Conservation (phyloP, 2,329 filamentous ascomycete species). For the Cryphonectria naterciae region DNA sequence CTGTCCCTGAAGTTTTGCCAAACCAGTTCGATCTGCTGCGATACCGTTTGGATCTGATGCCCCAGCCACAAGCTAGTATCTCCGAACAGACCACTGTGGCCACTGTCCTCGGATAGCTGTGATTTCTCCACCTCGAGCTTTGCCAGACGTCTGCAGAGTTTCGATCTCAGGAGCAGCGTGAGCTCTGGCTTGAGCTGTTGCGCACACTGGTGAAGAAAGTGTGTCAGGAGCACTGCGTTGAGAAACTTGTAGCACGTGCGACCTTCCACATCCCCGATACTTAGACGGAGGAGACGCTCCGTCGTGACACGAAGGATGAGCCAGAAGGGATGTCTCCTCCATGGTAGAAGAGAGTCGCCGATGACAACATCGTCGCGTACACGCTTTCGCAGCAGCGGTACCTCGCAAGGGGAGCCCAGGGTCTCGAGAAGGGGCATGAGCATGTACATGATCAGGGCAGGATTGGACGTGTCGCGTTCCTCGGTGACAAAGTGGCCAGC, state of each 20-base stretch:
- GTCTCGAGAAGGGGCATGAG: constrained; percentile 64
- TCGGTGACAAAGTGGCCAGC: constrained; percentile 53
- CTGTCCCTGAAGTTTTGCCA: constrained; percentile 46
- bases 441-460: constrained; percentile 59
- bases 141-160: constrained; percentile 58
- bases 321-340: constrained; percentile 65
- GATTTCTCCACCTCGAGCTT: constrained; percentile 56
- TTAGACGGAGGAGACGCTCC: constrained; percentile 52
- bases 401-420: constrained; percentile 45
- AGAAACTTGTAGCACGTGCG: constrained; percentile 60
- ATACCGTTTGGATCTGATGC: constrained; percentile 38
- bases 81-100: constrained; percentile 37
- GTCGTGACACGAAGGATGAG: constrained; percentile 61
- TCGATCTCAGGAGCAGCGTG: constrained; percentile 48
- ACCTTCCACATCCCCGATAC: constrained; percentile 46
- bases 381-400: constrained; percentile 54
- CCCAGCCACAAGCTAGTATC: constrained; percentile 35
- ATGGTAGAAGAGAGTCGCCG: constrained; percentile 52
- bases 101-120: constrained; percentile 15
- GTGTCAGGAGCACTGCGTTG: constrained; percentile 51
- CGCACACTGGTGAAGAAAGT: constrained; percentile 47
- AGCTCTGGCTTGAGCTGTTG: constrained; percentile 41
- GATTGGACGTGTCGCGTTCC: constrained; percentile 59
- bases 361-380: constrained; percentile 64
- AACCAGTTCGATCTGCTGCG: constrained; percentile 35